Conservation (phyloP, 768 basidiomycete genomes). For the Boletus rubescentipes region DNA sequence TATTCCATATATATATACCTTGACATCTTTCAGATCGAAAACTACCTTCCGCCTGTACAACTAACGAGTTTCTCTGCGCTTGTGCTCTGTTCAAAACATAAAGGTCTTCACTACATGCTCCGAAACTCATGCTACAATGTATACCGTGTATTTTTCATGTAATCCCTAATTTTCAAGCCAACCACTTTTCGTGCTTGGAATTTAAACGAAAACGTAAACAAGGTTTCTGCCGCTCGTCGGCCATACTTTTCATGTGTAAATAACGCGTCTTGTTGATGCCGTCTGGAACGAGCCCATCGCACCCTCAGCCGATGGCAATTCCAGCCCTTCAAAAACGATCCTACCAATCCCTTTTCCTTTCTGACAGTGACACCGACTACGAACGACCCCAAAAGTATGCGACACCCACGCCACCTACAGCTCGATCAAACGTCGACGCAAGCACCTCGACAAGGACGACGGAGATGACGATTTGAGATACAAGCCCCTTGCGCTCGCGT, state of each 20-base stretch:
- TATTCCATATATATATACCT: too few species aligned
- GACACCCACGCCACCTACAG: slow-evolving; percentile 13
- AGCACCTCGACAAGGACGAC: slow-evolving; percentile 48
- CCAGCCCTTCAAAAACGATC: slow-evolving; percentile 32
- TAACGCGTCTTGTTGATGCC: slow-evolving; percentile 38
- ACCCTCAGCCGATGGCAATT: slow-evolving; percentile 22
- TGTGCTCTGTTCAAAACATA: too few species aligned
- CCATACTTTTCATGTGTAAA: slow-evolving; percentile 23
- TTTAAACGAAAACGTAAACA: too few species aligned
- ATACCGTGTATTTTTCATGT: too few species aligned
- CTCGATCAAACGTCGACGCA: slow-evolving; percentile 39
- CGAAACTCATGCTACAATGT: too few species aligned
- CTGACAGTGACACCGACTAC: slow-evolving; percentile 47
- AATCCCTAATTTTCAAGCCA: too few species aligned
- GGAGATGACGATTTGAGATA: slow-evolving; percentile 43
- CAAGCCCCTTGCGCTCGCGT: slow-evolving; percentile 46
- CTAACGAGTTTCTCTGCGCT: too few species aligned
- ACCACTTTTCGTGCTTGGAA: too few species aligned
- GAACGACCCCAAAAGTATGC: slow-evolving; percentile 27
- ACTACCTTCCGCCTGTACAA: too few species aligned
- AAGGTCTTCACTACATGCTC: too few species aligned
- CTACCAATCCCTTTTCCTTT: slow-evolving; percentile 53
- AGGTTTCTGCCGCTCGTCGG: too few species aligned
- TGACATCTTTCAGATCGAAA: too few species aligned
- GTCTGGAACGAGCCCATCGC: slow-evolving; percentile 60